Percentiles rank a stretch among this genome's conserved stretches.
Evolutionary conservation across 2,329 filamentous ascomycete species (phyloP).

Genomic region (Diplodia sapinea): DNA sequence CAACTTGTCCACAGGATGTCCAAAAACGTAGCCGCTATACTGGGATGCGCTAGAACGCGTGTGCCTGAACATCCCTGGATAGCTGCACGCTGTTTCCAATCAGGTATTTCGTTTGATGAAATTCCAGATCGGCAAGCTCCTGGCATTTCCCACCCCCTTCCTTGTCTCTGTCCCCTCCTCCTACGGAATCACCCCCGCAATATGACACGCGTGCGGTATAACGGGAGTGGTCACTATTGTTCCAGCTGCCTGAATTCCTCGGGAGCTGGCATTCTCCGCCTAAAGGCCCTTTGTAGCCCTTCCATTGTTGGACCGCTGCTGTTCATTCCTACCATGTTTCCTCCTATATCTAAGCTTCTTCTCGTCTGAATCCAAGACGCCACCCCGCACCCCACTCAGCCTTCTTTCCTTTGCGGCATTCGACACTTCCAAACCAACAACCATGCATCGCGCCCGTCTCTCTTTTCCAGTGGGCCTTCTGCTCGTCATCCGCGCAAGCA

Average conservation of each 20-base stretch:
- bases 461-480: background rate
- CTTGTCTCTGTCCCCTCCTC: constrained; percentile 2
- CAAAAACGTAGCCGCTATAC: background rate
- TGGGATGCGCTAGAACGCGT: constrained; percentile 18
- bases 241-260: background rate
- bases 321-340: background rate
- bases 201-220: background rate
- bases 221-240: background rate
- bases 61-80: background rate
- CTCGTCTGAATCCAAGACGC: background rate
- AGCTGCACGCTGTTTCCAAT: constrained; percentile 12
- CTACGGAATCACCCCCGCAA: constrained; percentile 7
- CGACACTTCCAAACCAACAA: background rate
- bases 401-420: background rate
- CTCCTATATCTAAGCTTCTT: background rate
- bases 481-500: constrained; percentile 4
- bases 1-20: background rate
- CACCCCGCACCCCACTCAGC: background rate
- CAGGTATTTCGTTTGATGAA: constrained; percentile 13
- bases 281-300: background rate
- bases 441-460: background rate
- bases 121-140: constrained; percentile 16
- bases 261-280: background rate
- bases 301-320: background rate
- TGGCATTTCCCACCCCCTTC: background rate